phyloP scores from a whole-genome alignment of 2,329 filamentous ascomycete genomes.

The Setomelanomma holmii region DNA sequence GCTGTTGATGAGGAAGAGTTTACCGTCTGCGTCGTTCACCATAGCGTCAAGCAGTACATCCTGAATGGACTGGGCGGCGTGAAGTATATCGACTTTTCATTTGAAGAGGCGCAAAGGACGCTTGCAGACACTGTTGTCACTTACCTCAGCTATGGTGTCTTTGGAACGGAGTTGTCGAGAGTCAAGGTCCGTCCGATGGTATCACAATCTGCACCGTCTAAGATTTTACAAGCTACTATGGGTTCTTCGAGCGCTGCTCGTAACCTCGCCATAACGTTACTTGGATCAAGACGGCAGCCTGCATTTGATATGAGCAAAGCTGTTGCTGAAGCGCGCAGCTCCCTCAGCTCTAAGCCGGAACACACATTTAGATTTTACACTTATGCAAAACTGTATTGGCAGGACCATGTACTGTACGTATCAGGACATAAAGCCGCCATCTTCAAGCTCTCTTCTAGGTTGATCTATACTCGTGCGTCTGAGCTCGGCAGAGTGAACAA shows the following conservation, averaged over 20 bases:
- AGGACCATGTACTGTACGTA: conserved; percentile 10
- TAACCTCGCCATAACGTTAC: conserved; percentile 15
- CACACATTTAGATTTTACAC: conserved; percentile 11
- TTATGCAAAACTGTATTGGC: conserved; percentile 24
- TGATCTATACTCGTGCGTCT: background rate
- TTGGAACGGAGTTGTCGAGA: conserved; percentile 22
- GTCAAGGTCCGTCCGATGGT: conserved; percentile 3
- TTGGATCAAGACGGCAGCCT: conserved; percentile 13
- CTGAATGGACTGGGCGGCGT: conserved; percentile 2
- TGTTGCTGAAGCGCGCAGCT: conserved; percentile 9
- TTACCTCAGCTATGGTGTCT: conserved; percentile 29
- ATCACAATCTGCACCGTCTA: conserved; percentile 11
- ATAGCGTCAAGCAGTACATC: conserved; percentile 28
- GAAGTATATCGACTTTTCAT: background rate
- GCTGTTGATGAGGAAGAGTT: conserved; percentile 32
- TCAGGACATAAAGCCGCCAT: conserved; percentile 13
- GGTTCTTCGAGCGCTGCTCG: conserved; percentile 6
- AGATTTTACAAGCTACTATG: conserved; percentile 12
- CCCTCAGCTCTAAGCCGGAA: background rate
- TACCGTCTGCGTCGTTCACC: conserved; percentile 27
- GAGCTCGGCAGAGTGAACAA: background rate
- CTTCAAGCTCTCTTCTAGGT: conserved; percentile 1
- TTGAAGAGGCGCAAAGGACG: conserved; percentile 10
- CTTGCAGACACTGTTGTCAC: conserved; percentile 28
- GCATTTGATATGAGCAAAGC: conserved; percentile 18